Evolutionary conservation across 495 filamentous ascomycete genomes (phyloP).

Genomic region (Penicillium paradoxum): DNA sequence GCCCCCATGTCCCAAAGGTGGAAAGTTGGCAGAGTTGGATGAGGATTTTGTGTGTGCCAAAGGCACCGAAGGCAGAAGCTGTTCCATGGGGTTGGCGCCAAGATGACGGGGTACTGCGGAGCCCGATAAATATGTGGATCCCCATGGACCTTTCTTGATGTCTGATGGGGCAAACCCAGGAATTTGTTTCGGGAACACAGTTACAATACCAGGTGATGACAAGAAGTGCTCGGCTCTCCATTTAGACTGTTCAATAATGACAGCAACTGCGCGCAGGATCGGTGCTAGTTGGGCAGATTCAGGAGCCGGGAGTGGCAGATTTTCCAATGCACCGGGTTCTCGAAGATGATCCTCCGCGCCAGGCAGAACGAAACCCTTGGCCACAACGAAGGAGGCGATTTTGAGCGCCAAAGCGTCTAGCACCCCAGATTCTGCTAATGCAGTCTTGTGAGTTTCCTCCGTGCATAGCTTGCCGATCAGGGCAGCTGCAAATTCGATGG

Average conservation of each 20-base stretch:
- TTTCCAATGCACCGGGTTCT: conserved; percentile 29
- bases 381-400: conserved; percentile 67
- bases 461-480: conserved; percentile 67
- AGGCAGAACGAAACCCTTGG: conserved; percentile 61
- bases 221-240: conserved; percentile 72
- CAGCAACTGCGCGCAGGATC: conserved; percentile 74
- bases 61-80: conserved; percentile 51
- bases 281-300: conserved; percentile 55
- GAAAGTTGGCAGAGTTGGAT: conserved; percentile 45
- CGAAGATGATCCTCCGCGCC: conserved; percentile 38
- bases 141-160: conserved; percentile 46
- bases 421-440: conserved; percentile 64
- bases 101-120: conserved; percentile 40
- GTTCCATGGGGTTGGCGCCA: conserved; percentile 52
- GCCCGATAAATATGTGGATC: conserved; percentile 40
- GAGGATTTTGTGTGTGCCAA: conserved; percentile 29
- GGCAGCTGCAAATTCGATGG: conserved; percentile 61
- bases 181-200: conserved; percentile 58
- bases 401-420: conserved; percentile 75
- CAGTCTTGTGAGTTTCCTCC: conserved; percentile 62
- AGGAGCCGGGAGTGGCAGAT: conserved; percentile 50
- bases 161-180: conserved; percentile 40
- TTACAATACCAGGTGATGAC: conserved; percentile 68
- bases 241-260: conserved; percentile 74
- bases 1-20: conserved; percentile 49